Conservation (phyloP, 495 filamentous ascomycete genomes). For the Filosporella fistucella region DNA sequence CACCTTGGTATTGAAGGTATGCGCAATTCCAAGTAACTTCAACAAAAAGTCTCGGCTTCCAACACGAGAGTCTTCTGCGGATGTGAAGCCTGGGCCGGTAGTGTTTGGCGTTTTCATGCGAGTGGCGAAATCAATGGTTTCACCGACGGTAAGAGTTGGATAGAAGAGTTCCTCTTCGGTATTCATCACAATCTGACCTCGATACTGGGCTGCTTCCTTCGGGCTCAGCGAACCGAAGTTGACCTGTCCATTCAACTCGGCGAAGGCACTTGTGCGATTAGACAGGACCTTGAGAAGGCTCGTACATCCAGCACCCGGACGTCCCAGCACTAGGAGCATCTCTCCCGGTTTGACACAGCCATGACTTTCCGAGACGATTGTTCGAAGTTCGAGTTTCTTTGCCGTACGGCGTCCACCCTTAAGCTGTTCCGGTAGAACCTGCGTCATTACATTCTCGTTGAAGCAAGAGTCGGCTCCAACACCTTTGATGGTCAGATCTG, state of each 20-base stretch:
- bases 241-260: constrained; percentile 54
- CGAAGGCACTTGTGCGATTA: constrained; percentile 57
- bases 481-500: constrained; percentile 62
- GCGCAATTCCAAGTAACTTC: constrained; percentile 65
- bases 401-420: constrained; percentile 23
- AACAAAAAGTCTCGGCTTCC: constrained; percentile 12
- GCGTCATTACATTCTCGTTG: constrained; percentile 56
- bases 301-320: constrained; percentile 65
- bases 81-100: constrained; percentile 27
- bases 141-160: constrained; percentile 58
- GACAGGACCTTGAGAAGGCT: constrained; percentile 64
- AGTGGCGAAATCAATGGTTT: constrained; percentile 57
- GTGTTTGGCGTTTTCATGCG: neutral
- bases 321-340: constrained; percentile 61
- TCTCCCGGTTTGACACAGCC: constrained; percentile 42
- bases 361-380: constrained; percentile 59
- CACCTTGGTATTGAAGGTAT: constrained; percentile 66
- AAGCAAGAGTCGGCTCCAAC: constrained; percentile 62
- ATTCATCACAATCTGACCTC: constrained; percentile 60
- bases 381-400: constrained; percentile 37
- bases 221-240: constrained; percentile 56
- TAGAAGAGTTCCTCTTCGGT: constrained; percentile 60
- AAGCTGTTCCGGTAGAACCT: constrained; percentile 33
- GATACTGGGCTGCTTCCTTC: constrained; percentile 54
- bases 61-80: constrained; percentile 30